Evolutionary conservation across 2,329 filamentous ascomycete genomes (phyloP).

Genomic region (Aspergillus caelatus): DNA sequence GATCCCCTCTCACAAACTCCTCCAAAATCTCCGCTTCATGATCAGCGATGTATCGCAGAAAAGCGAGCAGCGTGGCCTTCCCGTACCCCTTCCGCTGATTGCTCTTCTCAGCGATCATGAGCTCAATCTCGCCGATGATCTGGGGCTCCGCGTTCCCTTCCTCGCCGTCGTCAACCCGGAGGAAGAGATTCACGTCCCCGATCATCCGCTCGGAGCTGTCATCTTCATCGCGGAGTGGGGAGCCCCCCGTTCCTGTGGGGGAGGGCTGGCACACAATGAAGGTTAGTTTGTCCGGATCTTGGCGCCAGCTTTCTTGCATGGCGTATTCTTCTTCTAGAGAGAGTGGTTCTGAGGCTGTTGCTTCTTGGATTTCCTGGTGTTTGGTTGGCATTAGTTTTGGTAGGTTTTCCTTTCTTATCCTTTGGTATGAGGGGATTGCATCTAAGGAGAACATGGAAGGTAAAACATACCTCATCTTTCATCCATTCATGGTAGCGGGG

Average conservation of each 20-base stretch:
- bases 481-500: constrained; percentile 87
- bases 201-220: constrained; percentile 65
- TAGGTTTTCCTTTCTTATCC: background rate
- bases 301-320: constrained; percentile 88
- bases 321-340: constrained; percentile 79
- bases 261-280: constrained; percentile 77
- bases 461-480: constrained; percentile 66
- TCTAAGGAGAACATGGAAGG: background rate
- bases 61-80: constrained; percentile 63
- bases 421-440: background rate
- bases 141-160: constrained; percentile 38
- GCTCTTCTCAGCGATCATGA: constrained; percentile 73
- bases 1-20: constrained; percentile 51
- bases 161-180: constrained; percentile 62
- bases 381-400: constrained; percentile 11
- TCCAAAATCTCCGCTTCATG: constrained; percentile 58
- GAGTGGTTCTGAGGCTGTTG: constrained; percentile 85
- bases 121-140: constrained; percentile 73
- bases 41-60: constrained; percentile 68
- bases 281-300: constrained; percentile 82
- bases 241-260: background rate
- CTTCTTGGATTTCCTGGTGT: constrained; percentile 68
- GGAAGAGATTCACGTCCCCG: constrained; percentile 80
- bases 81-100: constrained; percentile 68
- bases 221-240: constrained; percentile 35